phyloP scores from a whole-genome alignment of 306 rosid species.

The Cucurbita argyrosperma region DNA sequence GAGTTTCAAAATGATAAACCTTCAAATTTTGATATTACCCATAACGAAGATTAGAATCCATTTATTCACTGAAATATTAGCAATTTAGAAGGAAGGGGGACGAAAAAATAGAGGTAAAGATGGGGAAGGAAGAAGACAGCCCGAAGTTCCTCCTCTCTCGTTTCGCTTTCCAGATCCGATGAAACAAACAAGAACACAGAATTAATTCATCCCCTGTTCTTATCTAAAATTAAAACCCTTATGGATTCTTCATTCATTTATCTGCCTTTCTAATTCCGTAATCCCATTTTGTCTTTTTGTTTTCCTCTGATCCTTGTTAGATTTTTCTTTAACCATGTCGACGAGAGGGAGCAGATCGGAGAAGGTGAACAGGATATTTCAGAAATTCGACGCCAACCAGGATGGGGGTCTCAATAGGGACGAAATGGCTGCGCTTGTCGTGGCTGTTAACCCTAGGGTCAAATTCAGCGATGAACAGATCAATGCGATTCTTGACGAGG shows the following conservation, averaged over 20 bases:
- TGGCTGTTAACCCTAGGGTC: slow-evolving; percentile 96
- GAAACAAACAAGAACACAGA: slow-evolving; percentile 1
- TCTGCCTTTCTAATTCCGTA: background rate
- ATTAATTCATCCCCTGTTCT: background rate
- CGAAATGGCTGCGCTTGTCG: slow-evolving; percentile 93
- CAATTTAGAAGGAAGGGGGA: background rate
- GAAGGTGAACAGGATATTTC: slow-evolving; percentile 82
- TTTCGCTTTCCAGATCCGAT: slow-evolving; percentile 7
- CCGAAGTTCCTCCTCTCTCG: background rate
- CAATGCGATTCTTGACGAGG: slow-evolving; percentile 94
- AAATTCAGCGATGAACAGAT: slow-evolving; percentile 96
- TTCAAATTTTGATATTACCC: no score
- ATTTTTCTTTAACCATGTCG: slow-evolving; percentile 34
- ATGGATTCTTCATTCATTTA: background rate
- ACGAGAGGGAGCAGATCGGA: slow-evolving; percentile 97
- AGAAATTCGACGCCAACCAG: slow-evolving; percentile 63
- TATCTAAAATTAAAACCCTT: background rate
- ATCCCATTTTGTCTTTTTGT: background rate
- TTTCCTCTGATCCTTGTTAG: background rate
- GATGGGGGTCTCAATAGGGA: slow-evolving; percentile 85
- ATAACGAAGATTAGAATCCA: background rate
- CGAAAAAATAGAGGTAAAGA: background rate
- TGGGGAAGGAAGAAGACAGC: background rate
- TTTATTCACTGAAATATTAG: background rate
- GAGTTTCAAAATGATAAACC: no score